Conservation (phyloP, 192 early-diverging fungal genomes). For the Physocladia obscura region DNA sequence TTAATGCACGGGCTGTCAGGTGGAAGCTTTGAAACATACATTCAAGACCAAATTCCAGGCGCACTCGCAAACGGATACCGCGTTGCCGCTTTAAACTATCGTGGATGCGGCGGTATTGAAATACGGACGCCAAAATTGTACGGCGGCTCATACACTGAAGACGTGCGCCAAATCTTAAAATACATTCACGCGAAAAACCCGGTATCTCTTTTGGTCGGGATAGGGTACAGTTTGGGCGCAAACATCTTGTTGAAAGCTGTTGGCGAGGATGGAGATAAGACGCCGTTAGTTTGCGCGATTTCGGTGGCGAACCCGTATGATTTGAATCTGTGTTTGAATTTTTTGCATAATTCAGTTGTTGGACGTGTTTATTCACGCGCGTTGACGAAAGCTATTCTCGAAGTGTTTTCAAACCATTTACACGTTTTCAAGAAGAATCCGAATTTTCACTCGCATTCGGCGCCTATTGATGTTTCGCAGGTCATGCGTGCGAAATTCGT, state of each 20-base stretch:
- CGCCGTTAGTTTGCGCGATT: slow-evolving; percentile 72
- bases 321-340: slow-evolving; percentile 51
- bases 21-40: slow-evolving; percentile 87
- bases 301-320: slow-evolving; percentile 90
- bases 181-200: slow-evolving; percentile 60
- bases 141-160: slow-evolving; percentile 79
- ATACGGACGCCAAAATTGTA: slow-evolving; percentile 79
- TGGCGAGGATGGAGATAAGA: slow-evolving; percentile 75
- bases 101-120: slow-evolving; percentile 82
- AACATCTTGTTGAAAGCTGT: slow-evolving; percentile 91
- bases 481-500: neutral
- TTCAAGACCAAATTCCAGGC: slow-evolving; percentile 63
- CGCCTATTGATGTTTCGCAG: neutral
- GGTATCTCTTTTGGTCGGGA: slow-evolving; percentile 66
- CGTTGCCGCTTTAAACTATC: slow-evolving; percentile 82
- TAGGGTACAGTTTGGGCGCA: slow-evolving; percentile 89
- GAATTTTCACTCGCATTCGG: neutral
- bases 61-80: slow-evolving; percentile 51
- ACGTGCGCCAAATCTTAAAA: slow-evolving; percentile 63
- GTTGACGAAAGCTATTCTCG: neutral
- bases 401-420: neutral
- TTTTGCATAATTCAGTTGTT: neutral
- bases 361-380: neutral
- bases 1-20: slow-evolving; percentile 91
- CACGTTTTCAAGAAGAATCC: neutral